Base-by-base conservation (phyloP, 2,329 filamentous ascomycete genomes). In the Neocatenulostroma microsporum region DNA sequence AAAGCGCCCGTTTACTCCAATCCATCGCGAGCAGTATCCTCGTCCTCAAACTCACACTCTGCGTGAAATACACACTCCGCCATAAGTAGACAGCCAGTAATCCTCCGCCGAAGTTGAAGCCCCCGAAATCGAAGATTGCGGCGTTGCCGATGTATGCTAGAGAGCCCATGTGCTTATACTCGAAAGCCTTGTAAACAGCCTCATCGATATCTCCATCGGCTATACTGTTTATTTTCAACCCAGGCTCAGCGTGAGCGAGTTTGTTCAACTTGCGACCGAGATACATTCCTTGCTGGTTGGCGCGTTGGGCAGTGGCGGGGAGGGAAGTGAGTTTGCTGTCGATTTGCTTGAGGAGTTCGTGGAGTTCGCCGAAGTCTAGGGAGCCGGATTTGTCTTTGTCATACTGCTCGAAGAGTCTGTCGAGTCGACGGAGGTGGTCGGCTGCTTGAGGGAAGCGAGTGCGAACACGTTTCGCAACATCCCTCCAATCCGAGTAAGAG, bases 141-240 rank as follows among this genome's bases (percentile, higher is more conserved):
- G 87, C 88, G 60, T 98, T 98, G 29, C 93, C 93, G 48, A 98
- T 80, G 55, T 98, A 98, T 5, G 93, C 91, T 51, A 98, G 64
- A 49, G 79, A 91, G 15, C 93, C 91, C 15, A 98, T 73, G 57
- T 98, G 89, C 54, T 73, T 80, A 62, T 98, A 98, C 61, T 93
- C 82, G 56, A 98, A 98, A 0, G 91, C 84, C 61, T 84, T 89
- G 69, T 94, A 96, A 10, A 91, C 79, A 2, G 87, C 83, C 30
- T 89, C 84, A 54, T 98, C 93, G 5, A 96, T 64, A 56, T 96
- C 89, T 14, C 88, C 89, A 51, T 95, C 84, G 40, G 80, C 70
- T 27, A 96, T 75, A 35, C 93, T 78, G 54, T 96, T 96, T 34
- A 80, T 73, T 29, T 63, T 66, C 57, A 96, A 69, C 1, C 84